A percentile compares a stretch with the other conserved stretches of the same genome.
Conservation (phyloP, 2,329 filamentous ascomycete species). For the Rhinocladiella similis region DNA sequence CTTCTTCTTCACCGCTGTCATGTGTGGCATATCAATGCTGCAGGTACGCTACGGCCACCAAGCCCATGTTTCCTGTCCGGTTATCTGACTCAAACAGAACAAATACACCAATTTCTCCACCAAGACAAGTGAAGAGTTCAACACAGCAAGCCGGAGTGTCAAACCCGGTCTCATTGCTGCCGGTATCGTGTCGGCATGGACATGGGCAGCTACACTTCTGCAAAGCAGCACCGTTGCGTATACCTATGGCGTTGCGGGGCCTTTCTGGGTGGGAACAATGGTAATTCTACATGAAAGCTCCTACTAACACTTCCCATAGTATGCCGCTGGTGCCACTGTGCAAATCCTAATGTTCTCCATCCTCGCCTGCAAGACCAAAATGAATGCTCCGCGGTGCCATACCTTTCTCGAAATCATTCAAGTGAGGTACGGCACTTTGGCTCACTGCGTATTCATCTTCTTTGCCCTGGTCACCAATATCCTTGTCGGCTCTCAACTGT, state of each 20-base stretch:
- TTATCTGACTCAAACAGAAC: constrained; percentile 7
- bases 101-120: constrained; percentile 47
- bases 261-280: constrained; percentile 52
- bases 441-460: constrained; percentile 76
- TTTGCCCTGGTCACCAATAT: constrained; percentile 84
- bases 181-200: constrained; percentile 80
- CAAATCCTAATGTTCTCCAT: constrained; percentile 88
- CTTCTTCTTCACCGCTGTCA: constrained; percentile 44
- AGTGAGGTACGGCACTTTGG: constrained; percentile 72
- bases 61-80: no score
- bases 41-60: constrained; percentile 6
- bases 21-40: constrained; percentile 45
- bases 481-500: constrained; percentile 65
- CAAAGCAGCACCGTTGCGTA: constrained; percentile 80
- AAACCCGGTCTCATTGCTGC: constrained; percentile 85
- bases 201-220: constrained; percentile 56
- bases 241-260: constrained; percentile 67
- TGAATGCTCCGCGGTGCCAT: constrained; percentile 25
- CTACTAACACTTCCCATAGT: constrained; percentile 34
- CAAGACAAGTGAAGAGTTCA: constrained; percentile 91
- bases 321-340: constrained; percentile 71
- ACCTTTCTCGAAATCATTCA: constrained; percentile 79
- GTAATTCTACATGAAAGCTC: constrained; percentile 51
- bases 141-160: constrained; percentile 80
- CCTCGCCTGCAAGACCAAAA: constrained; percentile 54